Base-by-base conservation (phyloP, 352 stramenopile species). In the Pythium sukuiense region DNA sequence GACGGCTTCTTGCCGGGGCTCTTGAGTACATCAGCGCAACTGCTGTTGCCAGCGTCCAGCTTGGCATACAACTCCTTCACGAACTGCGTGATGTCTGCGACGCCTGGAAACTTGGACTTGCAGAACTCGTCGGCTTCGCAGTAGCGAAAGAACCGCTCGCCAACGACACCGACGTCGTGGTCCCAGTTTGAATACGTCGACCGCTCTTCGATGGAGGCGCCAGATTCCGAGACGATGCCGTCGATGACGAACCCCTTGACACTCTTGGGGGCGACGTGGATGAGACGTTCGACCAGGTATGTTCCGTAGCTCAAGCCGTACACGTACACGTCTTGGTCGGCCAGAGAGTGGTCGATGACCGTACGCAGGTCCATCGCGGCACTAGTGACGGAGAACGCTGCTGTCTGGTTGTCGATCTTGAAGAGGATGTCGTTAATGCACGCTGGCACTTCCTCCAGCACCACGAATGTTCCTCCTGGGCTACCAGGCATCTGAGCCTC, bases 161-260 rank as follows among this genome's bases (percentile, higher is more conserved):
- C 83, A 12, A 89, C 80, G 16, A 88, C 58, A 18, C 78, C 79
- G 8, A 93, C 79, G 56, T 93, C 85, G 46, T 85, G 69, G 64
- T 93, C 83, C 83, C 83, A 93, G 57, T 92, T 90, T 14, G 85
- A 91, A 59, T 91, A 92, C 48, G 83, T 92, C 26, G 81, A 86
- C 1, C 83, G 67, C 26, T 77, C 74, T 48, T 88, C 79, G 20
- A 81, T 72, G 2, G 80, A 79, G 18, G 67, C 66, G 16, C 80
- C 80, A 27, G 67, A 68, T 60, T 92, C 81, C 6, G 83, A 89
- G 3, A 92, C 76, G 29, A 83, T 66, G 3, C 75, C 77, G 64
- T 87, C 73, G n/a, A 89, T 63, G 39, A 86, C 72, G 55, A 81
- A 89, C 1, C 80, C 78, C 8, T 70, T 71, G 26, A 89, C 63